These are phyloP conservation scores for Pseudogymnoascus sp. DNA, from an alignment of 2,329 filamentous ascomycete genomes.

Conservation along the genomic window DNA sequence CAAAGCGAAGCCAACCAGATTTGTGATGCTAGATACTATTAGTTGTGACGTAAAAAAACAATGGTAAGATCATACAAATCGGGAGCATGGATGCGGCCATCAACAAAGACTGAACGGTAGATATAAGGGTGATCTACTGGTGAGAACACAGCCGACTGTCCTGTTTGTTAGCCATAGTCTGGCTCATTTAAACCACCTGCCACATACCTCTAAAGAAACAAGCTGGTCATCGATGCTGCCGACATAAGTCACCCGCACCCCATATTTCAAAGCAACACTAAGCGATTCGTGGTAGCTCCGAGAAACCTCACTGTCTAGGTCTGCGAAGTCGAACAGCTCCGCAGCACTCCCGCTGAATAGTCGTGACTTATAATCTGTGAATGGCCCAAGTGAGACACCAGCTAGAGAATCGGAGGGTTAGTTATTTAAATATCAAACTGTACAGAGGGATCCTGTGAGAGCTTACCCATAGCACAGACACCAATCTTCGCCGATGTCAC, in stretches of 20 bases:
- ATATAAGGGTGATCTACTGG: conserved; percentile 86
- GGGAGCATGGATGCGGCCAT: conserved; percentile 82
- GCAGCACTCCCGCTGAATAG: conserved; percentile 86
- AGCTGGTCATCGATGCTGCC: conserved; percentile 97
- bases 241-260: conserved; percentile 76
- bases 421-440: conserved; percentile 6
- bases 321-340: conserved; percentile 89
- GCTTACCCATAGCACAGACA: conserved; percentile 65
- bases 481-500: conserved; percentile 70
- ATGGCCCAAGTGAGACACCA: conserved; percentile 87
- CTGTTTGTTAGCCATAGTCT: conserved; percentile 22
- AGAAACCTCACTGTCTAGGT: conserved; percentile 72
- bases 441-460: neutral
- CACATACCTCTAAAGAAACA: conserved; percentile 73
- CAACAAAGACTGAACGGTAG: conserved; percentile 90
- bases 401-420: conserved; percentile 46
- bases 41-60: neutral
- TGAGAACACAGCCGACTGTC: conserved; percentile 72
- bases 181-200: neutral
- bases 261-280: conserved; percentile 65
- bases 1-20: conserved; percentile 84
- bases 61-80: conserved; percentile 57
- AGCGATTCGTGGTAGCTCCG: conserved; percentile 72
- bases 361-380: conserved; percentile 81
- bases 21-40: conserved; percentile 52